Base-by-base conservation (phyloP, 768 basidiomycete genomes). In the Rhizopogon vinicolor region DNA sequence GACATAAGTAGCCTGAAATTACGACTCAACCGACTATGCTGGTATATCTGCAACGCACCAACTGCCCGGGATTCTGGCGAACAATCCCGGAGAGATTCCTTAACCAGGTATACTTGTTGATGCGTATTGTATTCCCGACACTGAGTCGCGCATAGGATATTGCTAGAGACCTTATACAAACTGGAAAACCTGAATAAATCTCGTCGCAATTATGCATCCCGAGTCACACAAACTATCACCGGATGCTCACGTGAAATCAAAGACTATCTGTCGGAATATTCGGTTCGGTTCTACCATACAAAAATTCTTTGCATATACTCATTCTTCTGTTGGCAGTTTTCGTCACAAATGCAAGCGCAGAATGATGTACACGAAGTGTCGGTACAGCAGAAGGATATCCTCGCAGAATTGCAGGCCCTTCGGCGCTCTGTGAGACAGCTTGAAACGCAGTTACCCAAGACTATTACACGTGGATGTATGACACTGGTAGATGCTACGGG, bases 401-500 rank as follows among this genome's bases (percentile, higher is more conserved):
- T 25, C 4, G 25, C 4, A 25, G 3, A 25, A 25, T 4, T 25
- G 25, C 25, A 25, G 4, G 4, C 25, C 25, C 22, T 25, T 25
- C 22, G 3, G 22, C 22, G 22, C 22, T 25, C 22, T 31, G 8
- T 31, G 5, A 31, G 31, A 31, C 31, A 31, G 31, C 31, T 31
- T 31, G 31, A 31, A 31, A 31, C 2, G 31, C 31, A 9, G 31
- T 8, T 31, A 31, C 31, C 31, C 31, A 31, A 9, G 7, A 31
- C 7, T 9, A 31, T 31, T 3, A 8, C 31, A 31, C 54, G 60
- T 25, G 55, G 54, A 3, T 65, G 58, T 41, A 62, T 63, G 13
- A 67, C 60, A 28, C 60, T 65, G 41, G 18, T 65, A 37, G 65
- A 65, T 25, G 65, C 65, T 1, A 65, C 65, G 5, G 65, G 65